Conservation (phyloP, 2,329 filamentous ascomycete species). For the Arachnomyces sp. region DNA sequence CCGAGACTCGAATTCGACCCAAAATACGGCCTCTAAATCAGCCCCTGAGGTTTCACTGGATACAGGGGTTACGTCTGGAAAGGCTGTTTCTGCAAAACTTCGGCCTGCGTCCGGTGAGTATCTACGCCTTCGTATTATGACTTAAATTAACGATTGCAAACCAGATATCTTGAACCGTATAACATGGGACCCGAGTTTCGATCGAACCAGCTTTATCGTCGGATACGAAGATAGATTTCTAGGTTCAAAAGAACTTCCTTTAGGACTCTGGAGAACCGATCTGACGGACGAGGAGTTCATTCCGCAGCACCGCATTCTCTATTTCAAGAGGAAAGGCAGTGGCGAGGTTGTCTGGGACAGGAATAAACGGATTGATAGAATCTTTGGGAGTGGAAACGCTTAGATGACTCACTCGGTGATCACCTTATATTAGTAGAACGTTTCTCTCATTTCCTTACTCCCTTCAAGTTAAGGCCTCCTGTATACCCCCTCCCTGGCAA, state of each 20-base stretch:
- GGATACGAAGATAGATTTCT: constrained; percentile 48
- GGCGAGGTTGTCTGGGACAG: constrained; percentile 46
- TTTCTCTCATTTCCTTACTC: no score
- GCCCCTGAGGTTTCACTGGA: no score
- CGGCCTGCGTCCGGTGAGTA: no score
- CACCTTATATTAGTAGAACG: no score
- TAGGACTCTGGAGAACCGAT: constrained; percentile 45
- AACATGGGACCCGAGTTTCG: constrained; percentile 41
- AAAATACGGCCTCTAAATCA: no score
- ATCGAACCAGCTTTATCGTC: constrained; percentile 40
- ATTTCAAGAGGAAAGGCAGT: constrained; percentile 36
- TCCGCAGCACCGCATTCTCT: constrained; percentile 46
- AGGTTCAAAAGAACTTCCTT: constrained; percentile 39
- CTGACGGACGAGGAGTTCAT: constrained; percentile 50
- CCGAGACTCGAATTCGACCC: no score
- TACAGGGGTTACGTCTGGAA: no score
- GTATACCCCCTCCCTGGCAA: no score
- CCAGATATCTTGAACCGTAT: constrained; percentile 42
- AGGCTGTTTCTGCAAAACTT: no score
- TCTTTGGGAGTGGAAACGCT: constrained; percentile 36
- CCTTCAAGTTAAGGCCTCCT: no score
- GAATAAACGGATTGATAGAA: constrained; percentile 36
- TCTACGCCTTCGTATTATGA: no score
- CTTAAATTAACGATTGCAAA: constrained; percentile 6
- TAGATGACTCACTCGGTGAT: no score